Evolutionary conservation across 2,329 filamentous ascomycete species (phyloP).

Genomic region (Colletotrichum tabaci): DNA sequence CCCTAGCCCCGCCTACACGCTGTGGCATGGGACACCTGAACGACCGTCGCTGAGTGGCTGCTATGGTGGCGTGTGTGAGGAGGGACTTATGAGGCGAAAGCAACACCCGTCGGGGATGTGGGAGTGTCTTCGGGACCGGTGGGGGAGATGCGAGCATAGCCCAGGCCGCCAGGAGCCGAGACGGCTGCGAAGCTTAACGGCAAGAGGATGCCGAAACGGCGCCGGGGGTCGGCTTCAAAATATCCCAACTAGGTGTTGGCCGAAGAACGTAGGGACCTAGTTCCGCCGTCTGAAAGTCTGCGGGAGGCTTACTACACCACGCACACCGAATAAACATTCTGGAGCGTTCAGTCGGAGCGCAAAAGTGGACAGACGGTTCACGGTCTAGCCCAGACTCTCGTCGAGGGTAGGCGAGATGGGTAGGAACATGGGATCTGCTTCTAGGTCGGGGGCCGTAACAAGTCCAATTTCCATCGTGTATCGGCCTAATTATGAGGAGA

Average conservation of each 20-base stretch:
- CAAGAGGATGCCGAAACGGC: constrained; percentile 26
- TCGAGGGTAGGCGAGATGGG: constrained; percentile 31
- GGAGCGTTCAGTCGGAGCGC: background rate
- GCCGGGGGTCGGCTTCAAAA: constrained; percentile 16
- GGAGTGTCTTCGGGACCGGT: constrained; percentile 33
- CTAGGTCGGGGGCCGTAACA: constrained; percentile 22
- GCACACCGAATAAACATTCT: background rate
- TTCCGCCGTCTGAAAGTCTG: constrained; percentile 4
- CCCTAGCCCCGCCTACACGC: background rate
- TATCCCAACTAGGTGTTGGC: background rate
- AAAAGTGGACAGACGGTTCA: constrained; percentile 10
- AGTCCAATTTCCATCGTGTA: constrained; percentile 27
- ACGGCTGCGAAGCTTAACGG: constrained; percentile 4
- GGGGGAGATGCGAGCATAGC: constrained; percentile 19
- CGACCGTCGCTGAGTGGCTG: constrained; percentile 6
- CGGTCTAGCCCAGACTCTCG: constrained; percentile 14
- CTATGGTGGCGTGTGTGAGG: background rate
- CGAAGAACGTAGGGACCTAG: background rate
- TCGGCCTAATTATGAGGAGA: constrained; percentile 9
- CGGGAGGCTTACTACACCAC: background rate
- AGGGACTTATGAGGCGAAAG: background rate
- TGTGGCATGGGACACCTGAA: background rate
- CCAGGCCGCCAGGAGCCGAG: constrained; percentile 11
- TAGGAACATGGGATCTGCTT: constrained; percentile 20
- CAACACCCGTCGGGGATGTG: constrained; percentile 25